Conservation (phyloP, 2,329 filamentous ascomycete genomes). For the Cladosporium sp. region DNA sequence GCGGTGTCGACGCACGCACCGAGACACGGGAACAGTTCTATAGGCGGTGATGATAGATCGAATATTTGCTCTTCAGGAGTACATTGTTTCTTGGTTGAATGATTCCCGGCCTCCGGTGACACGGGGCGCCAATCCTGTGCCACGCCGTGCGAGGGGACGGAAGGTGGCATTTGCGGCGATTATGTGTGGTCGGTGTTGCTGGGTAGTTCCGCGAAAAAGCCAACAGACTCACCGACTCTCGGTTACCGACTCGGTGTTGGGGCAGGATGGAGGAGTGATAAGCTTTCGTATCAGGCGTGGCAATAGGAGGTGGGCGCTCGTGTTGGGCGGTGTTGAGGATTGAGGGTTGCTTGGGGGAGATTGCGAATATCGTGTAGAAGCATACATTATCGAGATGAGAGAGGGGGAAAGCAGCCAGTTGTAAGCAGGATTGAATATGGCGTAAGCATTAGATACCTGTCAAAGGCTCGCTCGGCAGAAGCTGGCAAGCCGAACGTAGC, state of each 20-base stretch:
- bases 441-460: not conserved
- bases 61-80: not conserved
- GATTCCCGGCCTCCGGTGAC: not conserved
- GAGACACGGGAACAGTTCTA: not conserved
- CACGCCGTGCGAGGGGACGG: not conserved
- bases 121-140: not conserved
- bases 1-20: not conserved
- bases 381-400: not conserved
- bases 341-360: not conserved
- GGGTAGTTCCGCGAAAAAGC: slow-evolving; percentile 1
- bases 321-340: not conserved
- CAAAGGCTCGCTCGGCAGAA: not conserved
- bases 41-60: not conserved
- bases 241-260: not conserved
- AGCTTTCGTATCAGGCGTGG: not conserved
- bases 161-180: not conserved
- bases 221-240: not conserved
- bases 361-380: not conserved
- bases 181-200: not conserved
- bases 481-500: not conserved
- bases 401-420: not conserved
- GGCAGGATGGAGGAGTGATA: not conserved
- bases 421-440: not conserved
- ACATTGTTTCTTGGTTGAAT: not conserved
- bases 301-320: not conserved